A percentile compares a stretch with the other conserved stretches of the same genome.
These are phyloP conservation scores for Rhodotorula sp. DNA, from an alignment of 1,284 basidiomycete species.

Conservation along the genomic window DNA sequence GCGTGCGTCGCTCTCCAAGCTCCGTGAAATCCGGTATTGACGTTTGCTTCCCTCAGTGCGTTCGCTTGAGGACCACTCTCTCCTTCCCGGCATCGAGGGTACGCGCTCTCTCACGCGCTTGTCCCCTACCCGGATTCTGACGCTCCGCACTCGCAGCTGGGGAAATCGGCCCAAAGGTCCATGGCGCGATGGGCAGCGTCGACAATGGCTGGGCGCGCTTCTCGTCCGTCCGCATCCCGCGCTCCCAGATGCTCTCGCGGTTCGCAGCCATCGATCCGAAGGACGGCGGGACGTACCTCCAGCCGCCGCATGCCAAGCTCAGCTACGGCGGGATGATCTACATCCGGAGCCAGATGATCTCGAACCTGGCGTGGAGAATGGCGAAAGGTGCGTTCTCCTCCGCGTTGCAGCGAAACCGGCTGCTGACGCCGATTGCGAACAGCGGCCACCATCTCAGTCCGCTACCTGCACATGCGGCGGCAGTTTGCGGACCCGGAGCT, in stretches of 20 bases:
- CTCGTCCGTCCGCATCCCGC: constrained; percentile 69
- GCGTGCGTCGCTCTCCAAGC: constrained; percentile 24
- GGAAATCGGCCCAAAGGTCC: constrained; percentile 73
- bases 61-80: constrained; percentile 62
- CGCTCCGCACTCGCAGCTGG: constrained; percentile 55
- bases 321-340: constrained; percentile 64
- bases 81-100: constrained; percentile 63
- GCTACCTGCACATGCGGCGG: constrained; percentile 71
- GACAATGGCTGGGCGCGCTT: constrained; percentile 74
- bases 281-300: constrained; percentile 62
- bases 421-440: not conserved
- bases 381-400: constrained; percentile 48
- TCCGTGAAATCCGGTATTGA: not conserved
- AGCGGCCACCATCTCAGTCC: constrained; percentile 71
- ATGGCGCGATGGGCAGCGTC: constrained; percentile 59
- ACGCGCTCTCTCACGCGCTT: not conserved
- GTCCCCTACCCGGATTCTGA: not conserved
- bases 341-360: constrained; percentile 59
- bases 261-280: constrained; percentile 70
- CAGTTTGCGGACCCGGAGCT: constrained; percentile 55
- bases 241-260: constrained; percentile 71
- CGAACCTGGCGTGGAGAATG: constrained; percentile 61
- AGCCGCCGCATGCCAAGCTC: constrained; percentile 71
- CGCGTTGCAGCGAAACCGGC: too few relatives aligned
- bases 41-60: constrained; percentile 52